These are phyloP conservation scores for Fusarium neocosmosporiellum DNA, from an alignment of 2,329 filamentous ascomycete species.

Conservation along the genomic window DNA sequence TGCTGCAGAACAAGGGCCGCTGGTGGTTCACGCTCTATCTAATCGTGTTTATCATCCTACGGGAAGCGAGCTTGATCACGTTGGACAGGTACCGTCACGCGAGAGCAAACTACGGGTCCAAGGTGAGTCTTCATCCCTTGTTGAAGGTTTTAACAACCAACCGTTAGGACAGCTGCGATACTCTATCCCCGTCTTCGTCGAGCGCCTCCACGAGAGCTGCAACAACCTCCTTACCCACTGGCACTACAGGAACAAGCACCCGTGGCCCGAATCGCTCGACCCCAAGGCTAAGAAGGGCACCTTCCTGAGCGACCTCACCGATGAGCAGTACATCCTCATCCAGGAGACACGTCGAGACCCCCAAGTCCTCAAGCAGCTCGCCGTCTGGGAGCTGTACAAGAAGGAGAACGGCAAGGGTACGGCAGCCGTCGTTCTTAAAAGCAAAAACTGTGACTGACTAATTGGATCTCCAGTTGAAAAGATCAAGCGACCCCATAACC, in stretches of 20 bases:
- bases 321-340: slow-evolving; percentile 50
- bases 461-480: slow-evolving; percentile 9
- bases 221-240: slow-evolving; percentile 61
- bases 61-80: slow-evolving; percentile 54
- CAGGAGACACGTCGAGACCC: slow-evolving; percentile 41
- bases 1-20: slow-evolving; percentile 48
- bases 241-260: slow-evolving; percentile 60
- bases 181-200: slow-evolving; percentile 54
- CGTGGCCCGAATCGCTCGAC: slow-evolving; percentile 41
- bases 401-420: slow-evolving; percentile 39
- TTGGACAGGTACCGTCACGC: slow-evolving; percentile 58
- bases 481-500: neutral
- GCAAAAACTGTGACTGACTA: slow-evolving; percentile 5
- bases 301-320: slow-evolving; percentile 44
- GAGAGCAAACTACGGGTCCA: slow-evolving; percentile 49
- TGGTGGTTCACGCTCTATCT: slow-evolving; percentile 52
- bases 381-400: slow-evolving; percentile 40
- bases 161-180: slow-evolving; percentile 47
- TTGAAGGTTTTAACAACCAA: neutral
- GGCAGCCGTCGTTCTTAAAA: neutral
- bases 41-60: slow-evolving; percentile 55
- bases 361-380: slow-evolving; percentile 40
- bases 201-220: slow-evolving; percentile 57
- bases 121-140: slow-evolving; percentile 13
- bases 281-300: slow-evolving; percentile 42